phyloP scores from a whole-genome alignment of 441 rosid genomes.

The Bocquillonia castaneifolia region DNA sequence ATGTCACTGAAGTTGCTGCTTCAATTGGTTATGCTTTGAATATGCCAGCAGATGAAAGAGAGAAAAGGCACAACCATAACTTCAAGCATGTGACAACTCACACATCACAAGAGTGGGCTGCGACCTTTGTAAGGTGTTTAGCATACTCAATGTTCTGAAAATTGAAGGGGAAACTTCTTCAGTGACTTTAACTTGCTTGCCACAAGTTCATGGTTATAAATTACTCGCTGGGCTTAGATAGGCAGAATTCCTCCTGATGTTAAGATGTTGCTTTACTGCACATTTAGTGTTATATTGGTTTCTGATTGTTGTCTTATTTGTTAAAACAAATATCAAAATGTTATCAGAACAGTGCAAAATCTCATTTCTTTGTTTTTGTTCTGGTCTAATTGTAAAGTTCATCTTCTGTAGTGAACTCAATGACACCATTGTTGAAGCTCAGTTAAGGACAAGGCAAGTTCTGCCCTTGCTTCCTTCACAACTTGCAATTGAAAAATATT shows the following conservation, averaged over 20 bases:
- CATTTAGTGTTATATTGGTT: neutral
- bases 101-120: slow-evolving; percentile 84
- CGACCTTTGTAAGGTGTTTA: slow-evolving; percentile 63
- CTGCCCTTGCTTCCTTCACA: slow-evolving; percentile 62
- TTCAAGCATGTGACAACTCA: slow-evolving; percentile 61
- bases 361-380: neutral
- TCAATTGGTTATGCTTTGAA: slow-evolving; percentile 64
- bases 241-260: neutral
- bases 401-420: slow-evolving; percentile 58
- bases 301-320: neutral
- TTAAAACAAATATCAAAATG: neutral
- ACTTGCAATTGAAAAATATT: slow-evolving; percentile 43
- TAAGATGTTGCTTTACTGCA: neutral
- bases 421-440: slow-evolving; percentile 76
- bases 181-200: neutral
- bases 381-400: slow-evolving; percentile 6
- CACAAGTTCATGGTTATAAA: neutral
- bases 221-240: neutral
- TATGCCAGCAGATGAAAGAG: slow-evolving; percentile 68
- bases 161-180: neutral
- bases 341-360: neutral
- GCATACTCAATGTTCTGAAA: neutral
- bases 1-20: slow-evolving; percentile 64
- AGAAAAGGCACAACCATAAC: slow-evolving; percentile 64
- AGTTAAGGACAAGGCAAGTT: slow-evolving; percentile 61